A percentile compares a stretch with the other conserved stretches of the same genome.
Evolutionary conservation across 495 filamentous ascomycete genomes (phyloP).

Genomic region (Pseudotulostoma volvatum): DNA sequence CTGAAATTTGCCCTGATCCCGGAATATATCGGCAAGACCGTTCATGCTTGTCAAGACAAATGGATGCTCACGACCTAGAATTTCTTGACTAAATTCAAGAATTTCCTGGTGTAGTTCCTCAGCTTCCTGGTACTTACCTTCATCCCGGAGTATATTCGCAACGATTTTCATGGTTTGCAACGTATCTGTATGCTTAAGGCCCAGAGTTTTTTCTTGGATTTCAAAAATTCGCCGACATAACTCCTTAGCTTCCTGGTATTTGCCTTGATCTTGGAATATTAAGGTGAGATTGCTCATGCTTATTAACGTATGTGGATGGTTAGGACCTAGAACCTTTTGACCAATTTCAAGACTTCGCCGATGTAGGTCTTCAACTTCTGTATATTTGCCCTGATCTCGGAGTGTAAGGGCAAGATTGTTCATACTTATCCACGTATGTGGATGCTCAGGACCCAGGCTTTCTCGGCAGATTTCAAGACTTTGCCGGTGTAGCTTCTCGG

Average conservation of each 20-base stretch:
- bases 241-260: background rate
- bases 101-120: no score
- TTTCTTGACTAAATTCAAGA: no score
- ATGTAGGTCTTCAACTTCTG: background rate
- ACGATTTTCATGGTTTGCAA: no score
- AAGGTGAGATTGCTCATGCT: no score
- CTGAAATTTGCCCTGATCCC: no score
- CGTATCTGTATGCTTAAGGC: background rate
- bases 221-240: background rate
- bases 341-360: background rate
- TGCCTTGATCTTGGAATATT: background rate
- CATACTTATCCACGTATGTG: background rate
- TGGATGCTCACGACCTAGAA: no score
- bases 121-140: no score
- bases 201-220: background rate
- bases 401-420: background rate
- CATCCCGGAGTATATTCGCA: no score
- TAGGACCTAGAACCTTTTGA: background rate
- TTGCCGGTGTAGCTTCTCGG: conserved; percentile 1
- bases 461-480: background rate
- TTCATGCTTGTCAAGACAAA: no score
- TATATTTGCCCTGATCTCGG: background rate
- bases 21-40: no score
- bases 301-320: background rate
- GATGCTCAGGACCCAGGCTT: background rate